Percentiles rank a stretch among this genome's conserved stretches.
phyloP scores from a whole-genome alignment of 345 rosid genomes.

The Arabidopsis thaliana region TAIR10.1 NC_003074.8:5958501-5959000 shows the following conservation, averaged over 20 bases:
- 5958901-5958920: conserved; percentile 34
- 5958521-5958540: conserved; percentile 13
- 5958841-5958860: conserved; percentile 55
- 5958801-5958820: conserved; percentile 87
- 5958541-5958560: conserved; percentile 12
- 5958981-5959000: not conserved
- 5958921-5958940: conserved; percentile 47
- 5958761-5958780: conserved; percentile 77
- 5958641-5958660: not conserved
- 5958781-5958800: conserved; percentile 87
- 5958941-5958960: conserved; percentile 41
- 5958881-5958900: conserved; percentile 8
- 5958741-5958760: conserved; percentile 87
- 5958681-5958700: not conserved
- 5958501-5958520: conserved; percentile 7
- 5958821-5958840: conserved; percentile 74
- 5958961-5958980: conserved; percentile 42
- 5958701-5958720: conserved; percentile 17
- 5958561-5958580: not conserved
- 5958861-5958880: conserved; percentile 43
- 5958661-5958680: conserved; percentile 16
- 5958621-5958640: not conserved
- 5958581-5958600: not conserved
- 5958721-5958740: conserved; percentile 25
- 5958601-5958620: not conserved